Evolutionary conservation across 1,139 yeast genomes (phyloP).

Genomic region (Saccharomycopsis phalli): DNA sequence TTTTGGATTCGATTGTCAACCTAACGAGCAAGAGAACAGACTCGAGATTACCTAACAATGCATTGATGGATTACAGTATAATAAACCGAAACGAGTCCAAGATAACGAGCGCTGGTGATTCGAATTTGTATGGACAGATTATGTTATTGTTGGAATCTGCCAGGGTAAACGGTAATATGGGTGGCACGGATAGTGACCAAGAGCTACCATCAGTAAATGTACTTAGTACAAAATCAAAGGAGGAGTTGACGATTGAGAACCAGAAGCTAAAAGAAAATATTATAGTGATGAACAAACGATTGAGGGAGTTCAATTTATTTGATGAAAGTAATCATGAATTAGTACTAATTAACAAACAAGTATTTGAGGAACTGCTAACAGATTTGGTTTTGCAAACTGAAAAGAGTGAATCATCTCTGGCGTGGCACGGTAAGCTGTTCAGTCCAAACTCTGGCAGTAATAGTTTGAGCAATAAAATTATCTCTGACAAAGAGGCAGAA

Average conservation of each 20-base stretch:
- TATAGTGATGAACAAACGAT: constrained; percentile 5
- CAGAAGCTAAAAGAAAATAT: constrained; percentile 13
- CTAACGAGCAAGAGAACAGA: constrained; percentile 4
- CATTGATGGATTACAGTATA: constrained; percentile 16
- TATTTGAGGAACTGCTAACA: constrained; percentile 6
- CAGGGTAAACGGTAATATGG: neutral
- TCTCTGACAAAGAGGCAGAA: constrained; percentile 17
- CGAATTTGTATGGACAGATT: neutral
- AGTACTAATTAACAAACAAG: constrained; percentile 14
- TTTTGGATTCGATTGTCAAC: constrained; percentile 10
- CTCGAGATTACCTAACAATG: neutral
- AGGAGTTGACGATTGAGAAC: constrained; percentile 17
- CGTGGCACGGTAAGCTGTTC: neutral
- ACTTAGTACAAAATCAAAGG: constrained; percentile 10
- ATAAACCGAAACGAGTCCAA: constrained; percentile 12
- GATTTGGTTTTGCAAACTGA: neutral
- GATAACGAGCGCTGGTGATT: neutral
- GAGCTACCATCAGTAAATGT: neutral
- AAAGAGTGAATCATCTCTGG: neutral
- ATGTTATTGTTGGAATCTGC: neutral
- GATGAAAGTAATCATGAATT: constrained; percentile 5
- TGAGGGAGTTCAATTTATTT: constrained; percentile 9
- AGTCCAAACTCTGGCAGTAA: neutral
- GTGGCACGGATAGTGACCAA: neutral
- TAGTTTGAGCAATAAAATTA: constrained; percentile 9